Conservation (phyloP, 2,329 filamentous ascomycete genomes). For the Trichophyton rubrum region DNA sequence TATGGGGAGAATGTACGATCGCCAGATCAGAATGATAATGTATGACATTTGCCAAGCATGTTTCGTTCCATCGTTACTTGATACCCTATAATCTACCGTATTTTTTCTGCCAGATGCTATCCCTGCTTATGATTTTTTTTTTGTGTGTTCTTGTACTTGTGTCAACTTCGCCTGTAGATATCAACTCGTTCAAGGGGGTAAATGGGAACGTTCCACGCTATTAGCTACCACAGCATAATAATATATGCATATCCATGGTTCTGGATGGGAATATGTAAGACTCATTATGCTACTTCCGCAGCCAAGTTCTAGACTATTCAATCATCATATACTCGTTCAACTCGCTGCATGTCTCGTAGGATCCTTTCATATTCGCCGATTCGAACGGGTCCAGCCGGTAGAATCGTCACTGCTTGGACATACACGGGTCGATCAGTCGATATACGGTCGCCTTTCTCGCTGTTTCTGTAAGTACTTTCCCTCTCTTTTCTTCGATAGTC, state of each 20-base stretch:
- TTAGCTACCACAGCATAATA: background rate
- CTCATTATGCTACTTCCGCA: background rate
- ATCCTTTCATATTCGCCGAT: conserved; percentile 58
- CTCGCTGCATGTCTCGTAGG: conserved; percentile 31
- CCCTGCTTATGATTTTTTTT: background rate
- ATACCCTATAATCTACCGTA: background rate
- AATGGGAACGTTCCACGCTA: background rate
- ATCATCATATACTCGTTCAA: conserved; percentile 19
- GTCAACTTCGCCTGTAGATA: background rate
- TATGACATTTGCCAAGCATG: background rate
- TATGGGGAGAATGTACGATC: background rate
- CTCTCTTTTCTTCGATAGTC: background rate
- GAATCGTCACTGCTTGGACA: conserved; percentile 66
- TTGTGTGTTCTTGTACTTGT: background rate
- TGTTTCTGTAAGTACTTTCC: background rate
- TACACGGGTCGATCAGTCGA: conserved; percentile 18
- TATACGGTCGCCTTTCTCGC: background rate
- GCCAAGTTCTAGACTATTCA: conserved; percentile 33
- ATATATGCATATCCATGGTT: background rate
- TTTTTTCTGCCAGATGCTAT: background rate
- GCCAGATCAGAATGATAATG: background rate
- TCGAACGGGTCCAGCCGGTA: conserved; percentile 61
- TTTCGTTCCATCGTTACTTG: background rate
- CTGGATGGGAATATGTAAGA: background rate
- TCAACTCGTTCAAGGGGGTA: background rate